phyloP scores from a whole-genome alignment of 2,329 filamentous ascomycete genomes.

The Thelonectria blattea region DNA sequence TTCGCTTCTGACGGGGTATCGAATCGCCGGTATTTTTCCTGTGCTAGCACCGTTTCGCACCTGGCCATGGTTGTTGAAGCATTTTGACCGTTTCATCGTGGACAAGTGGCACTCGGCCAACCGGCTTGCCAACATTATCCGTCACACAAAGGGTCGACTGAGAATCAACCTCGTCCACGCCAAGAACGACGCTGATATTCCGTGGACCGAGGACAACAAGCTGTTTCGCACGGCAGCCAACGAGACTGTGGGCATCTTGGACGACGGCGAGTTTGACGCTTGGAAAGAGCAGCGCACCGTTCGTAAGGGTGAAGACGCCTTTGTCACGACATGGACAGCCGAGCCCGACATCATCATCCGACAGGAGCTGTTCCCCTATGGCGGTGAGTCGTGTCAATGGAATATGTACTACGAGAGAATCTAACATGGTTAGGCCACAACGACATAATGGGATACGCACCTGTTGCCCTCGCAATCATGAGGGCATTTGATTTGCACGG shows the following conservation, averaged over 20 bases:
- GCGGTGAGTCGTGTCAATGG: conserved; percentile 52
- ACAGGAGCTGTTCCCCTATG: conserved; percentile 61
- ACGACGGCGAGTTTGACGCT: conserved; percentile 46
- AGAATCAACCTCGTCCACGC: conserved; percentile 80
- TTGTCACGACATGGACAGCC: conserved; percentile 53
- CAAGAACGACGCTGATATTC: conserved; percentile 81
- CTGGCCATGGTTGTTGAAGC: conserved; percentile 68
- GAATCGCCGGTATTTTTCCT: conserved; percentile 78
- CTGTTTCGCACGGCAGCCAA: conserved; percentile 67
- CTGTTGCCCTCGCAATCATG: conserved; percentile 68
- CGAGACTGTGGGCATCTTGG: conserved; percentile 50
- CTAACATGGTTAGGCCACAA: conserved; percentile 65
- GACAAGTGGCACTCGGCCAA: conserved; percentile 81
- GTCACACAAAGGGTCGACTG: conserved; percentile 58
- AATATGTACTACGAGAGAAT: not conserved
- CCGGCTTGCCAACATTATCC: conserved; percentile 65
- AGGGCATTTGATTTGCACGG: conserved; percentile 63
- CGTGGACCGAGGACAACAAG: conserved; percentile 71
- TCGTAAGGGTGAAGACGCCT: conserved; percentile 51
- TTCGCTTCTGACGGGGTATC: conserved; percentile 76
- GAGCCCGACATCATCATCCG: conserved; percentile 56
- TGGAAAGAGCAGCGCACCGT: conserved; percentile 56
- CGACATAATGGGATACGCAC: conserved; percentile 68
- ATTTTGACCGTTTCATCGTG: conserved; percentile 68
- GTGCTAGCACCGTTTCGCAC: conserved; percentile 75